These are phyloP conservation scores for Xylariales sp. DNA, from an alignment of 2,329 filamentous ascomycete species.

Conservation along the genomic window DNA sequence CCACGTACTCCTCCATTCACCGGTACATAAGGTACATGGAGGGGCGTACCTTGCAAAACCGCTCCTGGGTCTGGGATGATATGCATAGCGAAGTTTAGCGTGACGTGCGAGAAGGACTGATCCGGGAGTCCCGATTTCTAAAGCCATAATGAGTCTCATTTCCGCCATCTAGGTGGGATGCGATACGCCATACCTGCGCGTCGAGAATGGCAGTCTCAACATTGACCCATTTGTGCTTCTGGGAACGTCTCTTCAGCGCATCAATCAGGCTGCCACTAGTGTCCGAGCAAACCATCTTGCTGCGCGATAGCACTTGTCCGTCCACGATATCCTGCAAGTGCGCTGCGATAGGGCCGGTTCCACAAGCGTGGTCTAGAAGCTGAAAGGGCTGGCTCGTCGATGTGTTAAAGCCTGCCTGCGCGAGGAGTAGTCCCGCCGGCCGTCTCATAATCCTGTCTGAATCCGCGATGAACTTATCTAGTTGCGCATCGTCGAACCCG, in stretches of 20 bases:
- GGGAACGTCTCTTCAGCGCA: conserved; percentile 53
- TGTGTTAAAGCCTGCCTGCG: conserved; percentile 48
- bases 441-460: conserved; percentile 43
- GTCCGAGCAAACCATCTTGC: conserved; percentile 63
- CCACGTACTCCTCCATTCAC: not conserved
- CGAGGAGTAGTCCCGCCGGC: conserved; percentile 44
- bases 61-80: conserved; percentile 56
- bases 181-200: conserved; percentile 57
- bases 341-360: conserved; percentile 61
- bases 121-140: conserved; percentile 56
- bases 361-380: conserved; percentile 66
- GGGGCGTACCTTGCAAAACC: conserved; percentile 51
- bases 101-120: conserved; percentile 57
- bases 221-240: conserved; percentile 59
- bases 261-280: conserved; percentile 57
- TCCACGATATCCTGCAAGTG: conserved; percentile 56
- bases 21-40: no score
- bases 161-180: not conserved
- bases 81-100: conserved; percentile 61
- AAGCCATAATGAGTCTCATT: conserved; percentile 11
- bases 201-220: conserved; percentile 58
- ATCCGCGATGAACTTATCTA: conserved; percentile 37
- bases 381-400: conserved; percentile 48
- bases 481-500: conserved; percentile 32
- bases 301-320: conserved; percentile 53